Evolutionary conservation across 176 grass and related monocot genomes (phyloP), one percentile per base, ranked within the genome.

Genomic region (Bromus sterilis): DNA sequence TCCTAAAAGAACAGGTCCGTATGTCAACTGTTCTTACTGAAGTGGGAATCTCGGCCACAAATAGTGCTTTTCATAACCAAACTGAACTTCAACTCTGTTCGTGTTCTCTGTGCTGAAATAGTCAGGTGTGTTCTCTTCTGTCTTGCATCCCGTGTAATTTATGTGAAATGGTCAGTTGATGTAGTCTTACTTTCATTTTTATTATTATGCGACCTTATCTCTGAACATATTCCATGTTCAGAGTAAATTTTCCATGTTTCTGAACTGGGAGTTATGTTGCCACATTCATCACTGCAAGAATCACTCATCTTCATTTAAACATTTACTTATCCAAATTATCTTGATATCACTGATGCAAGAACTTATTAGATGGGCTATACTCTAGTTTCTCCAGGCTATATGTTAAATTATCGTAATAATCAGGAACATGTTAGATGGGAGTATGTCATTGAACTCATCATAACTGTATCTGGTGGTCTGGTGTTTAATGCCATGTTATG

Each of bases 61-160:
- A 99, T 87, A 56, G 93, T 99, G 39, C 82, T 99, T 83, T 91
- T 99, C 73, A 87, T 99, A 48, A 93, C 91, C 61, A 99, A 99
- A 88, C 93, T 93, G 32, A 99, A 96, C 73, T 99, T 93, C 53
- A 93, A 75, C 33, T 86, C 88, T 35, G 97, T 96, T 35, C 87
- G 26, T 69, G 48, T 86, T 55, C 91, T 95, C 58, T 96, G 87
- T 87, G 80, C 87, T 81, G 97, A 99, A 89, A 95, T 99, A 83
- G 83, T 95, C 89, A 95, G 97, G 97, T 99, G 80, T 78, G 80
- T 78, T 89, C 49, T 83, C 30, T 83, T 84, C 30, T 86, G 20
- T 48, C 21, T 79, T n/a, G n/a, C n/a, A n/a, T n/a, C n/a, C n/a
- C n/a, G n/a, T n/a, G n/a, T n/a, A n/a, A n/a, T n/a, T n/a, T n/a